Evolutionary conservation across 2,329 filamentous ascomycete species (phyloP).

Genomic region (Sporothrix pallida): DNA sequence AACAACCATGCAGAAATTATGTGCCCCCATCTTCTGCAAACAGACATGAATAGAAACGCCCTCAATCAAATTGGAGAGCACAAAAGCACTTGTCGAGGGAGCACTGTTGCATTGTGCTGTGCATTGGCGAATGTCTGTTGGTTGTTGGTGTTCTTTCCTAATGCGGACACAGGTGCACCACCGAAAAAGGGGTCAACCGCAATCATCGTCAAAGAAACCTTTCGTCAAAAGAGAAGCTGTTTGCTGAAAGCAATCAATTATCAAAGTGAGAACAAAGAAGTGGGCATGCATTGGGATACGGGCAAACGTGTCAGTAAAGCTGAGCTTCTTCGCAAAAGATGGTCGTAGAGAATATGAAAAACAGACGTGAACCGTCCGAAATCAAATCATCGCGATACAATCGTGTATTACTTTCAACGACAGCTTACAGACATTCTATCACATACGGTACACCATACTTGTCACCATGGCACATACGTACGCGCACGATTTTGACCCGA

Average conservation of each 20-base stretch:
- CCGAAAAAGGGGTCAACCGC: background rate
- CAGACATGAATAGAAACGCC: background rate
- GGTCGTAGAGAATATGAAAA: constrained; percentile 12
- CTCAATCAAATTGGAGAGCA: too few species aligned
- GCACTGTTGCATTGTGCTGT: background rate
- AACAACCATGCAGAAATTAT: background rate
- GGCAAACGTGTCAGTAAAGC: background rate
- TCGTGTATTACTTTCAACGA: background rate
- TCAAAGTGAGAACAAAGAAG: constrained; percentile 6
- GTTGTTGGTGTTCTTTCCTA: constrained; percentile 20
- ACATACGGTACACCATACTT: background rate
- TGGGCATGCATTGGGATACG: background rate
- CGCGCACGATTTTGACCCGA: constrained; percentile 36
- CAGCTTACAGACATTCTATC: background rate
- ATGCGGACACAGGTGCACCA: constrained; percentile 15
- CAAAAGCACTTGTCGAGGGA: background rate
- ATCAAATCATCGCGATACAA: background rate
- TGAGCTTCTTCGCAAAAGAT: background rate
- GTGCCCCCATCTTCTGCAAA: background rate
- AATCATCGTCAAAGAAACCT: background rate
- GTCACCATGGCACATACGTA: constrained; percentile 36
- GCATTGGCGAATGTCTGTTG: constrained; percentile 1
- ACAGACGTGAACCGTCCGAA: background rate
- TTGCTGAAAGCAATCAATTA: constrained; percentile 11
- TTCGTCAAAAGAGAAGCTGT: background rate